phyloP scores from a whole-genome alignment of 129 eudicot species.

The Tanacetum coccineum region DNA sequence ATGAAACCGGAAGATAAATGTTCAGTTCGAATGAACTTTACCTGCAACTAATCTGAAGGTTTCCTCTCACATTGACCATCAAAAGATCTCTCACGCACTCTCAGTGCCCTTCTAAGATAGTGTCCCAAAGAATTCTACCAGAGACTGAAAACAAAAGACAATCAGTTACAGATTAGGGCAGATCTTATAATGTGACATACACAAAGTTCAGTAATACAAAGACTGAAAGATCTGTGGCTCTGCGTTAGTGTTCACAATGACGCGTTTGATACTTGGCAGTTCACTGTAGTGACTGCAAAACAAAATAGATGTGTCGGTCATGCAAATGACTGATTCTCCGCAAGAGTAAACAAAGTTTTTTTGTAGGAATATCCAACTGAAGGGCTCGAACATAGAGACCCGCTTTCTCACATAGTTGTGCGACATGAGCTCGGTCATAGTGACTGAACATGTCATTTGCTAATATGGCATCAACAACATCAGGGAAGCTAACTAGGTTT shows the following conservation, averaged over 20 bases:
- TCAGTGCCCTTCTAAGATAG: background rate
- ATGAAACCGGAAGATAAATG: no score
- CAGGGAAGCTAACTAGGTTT: no score
- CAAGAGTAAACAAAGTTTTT: background rate
- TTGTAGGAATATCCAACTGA: constrained; percentile 44
- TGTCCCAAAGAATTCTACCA: constrained; percentile 18
- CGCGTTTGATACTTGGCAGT: constrained; percentile 91
- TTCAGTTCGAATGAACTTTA: background rate
- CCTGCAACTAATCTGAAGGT: constrained; percentile 19
- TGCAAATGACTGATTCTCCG: constrained; percentile 5
- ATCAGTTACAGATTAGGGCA: background rate
- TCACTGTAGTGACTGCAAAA: constrained; percentile 84
- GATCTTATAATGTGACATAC: no score
- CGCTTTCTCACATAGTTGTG: no score
- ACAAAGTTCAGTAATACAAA: background rate
- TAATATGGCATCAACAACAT: no score
- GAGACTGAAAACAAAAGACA: background rate
- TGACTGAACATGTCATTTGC: no score
- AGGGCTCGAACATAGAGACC: no score
- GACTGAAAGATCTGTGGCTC: no score
- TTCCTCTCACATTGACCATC: constrained; percentile 10
- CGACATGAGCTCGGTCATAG: no score
- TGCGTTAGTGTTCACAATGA: constrained; percentile 96
- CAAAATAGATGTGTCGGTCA: constrained; percentile 7
- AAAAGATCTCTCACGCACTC: constrained; percentile 16